Conservation (phyloP, 495 filamentous ascomycete species). For the Lophiotrema nucula region DNA sequence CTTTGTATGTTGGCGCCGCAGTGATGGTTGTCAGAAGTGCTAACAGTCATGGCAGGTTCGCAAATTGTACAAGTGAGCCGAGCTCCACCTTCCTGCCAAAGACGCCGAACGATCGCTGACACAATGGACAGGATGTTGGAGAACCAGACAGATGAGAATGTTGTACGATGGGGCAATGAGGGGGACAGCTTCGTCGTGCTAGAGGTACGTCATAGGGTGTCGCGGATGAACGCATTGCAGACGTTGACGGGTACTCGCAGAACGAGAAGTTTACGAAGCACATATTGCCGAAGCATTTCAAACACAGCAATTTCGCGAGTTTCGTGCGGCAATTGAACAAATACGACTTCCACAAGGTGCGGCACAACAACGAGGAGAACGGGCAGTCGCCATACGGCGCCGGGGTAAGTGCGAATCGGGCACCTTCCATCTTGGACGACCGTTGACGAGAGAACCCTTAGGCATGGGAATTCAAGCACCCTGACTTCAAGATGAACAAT, state of each 20-base stretch:
- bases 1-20: slow-evolving; percentile 60
- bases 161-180: slow-evolving; percentile 93
- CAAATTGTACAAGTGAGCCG: slow-evolving; percentile 92
- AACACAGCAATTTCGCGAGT: slow-evolving; percentile 98
- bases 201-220: slow-evolving; percentile 84
- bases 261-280: slow-evolving; percentile 98
- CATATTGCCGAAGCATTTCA: slow-evolving; percentile 97
- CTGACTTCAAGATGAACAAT: slow-evolving; percentile 91
- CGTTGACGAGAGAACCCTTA: slow-evolving; percentile 39
- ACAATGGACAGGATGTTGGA: slow-evolving; percentile 79
- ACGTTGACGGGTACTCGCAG: too few relatives aligned
- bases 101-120: slow-evolving; percentile 9
- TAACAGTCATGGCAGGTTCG: slow-evolving; percentile 67
- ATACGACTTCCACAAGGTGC: slow-evolving; percentile 99
- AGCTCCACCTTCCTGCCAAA: background rate
- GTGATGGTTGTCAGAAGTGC: background rate
- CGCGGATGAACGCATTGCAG: too few relatives aligned
- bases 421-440: slow-evolving; percentile 5
- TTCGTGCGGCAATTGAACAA: slow-evolving; percentile 99
- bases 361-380: slow-evolving; percentile 92
- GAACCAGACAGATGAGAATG: slow-evolving; percentile 85
- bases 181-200: slow-evolving; percentile 96
- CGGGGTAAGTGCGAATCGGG: slow-evolving; percentile 62
- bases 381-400: slow-evolving; percentile 87
- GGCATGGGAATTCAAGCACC: slow-evolving; percentile 98